Conservation (phyloP, 495 filamentous ascomycete species). For the Extremus antarcticus region DNA sequence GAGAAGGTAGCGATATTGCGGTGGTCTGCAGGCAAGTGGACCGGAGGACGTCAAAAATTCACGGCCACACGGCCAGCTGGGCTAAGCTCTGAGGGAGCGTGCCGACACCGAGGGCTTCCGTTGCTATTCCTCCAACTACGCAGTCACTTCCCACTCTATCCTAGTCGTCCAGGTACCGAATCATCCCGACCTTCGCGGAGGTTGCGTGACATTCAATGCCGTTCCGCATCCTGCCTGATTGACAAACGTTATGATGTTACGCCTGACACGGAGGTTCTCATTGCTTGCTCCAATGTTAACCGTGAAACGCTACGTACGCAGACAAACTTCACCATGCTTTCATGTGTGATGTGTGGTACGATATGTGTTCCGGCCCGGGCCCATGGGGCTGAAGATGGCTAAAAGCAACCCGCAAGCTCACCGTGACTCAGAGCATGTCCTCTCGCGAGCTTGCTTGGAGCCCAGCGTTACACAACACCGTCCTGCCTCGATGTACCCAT, state of each 20-base stretch:
- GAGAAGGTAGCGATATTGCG: not conserved
- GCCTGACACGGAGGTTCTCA: too few species aligned
- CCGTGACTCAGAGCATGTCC: not conserved
- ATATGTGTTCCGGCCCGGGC: too few species aligned
- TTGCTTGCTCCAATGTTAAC: too few species aligned
- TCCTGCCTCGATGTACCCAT: not conserved
- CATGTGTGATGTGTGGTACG: too few species aligned
- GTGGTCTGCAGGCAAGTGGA: not conserved
- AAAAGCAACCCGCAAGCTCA: not conserved
- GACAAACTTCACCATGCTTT: too few species aligned
- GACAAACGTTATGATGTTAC: too few species aligned
- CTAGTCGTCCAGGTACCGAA: not conserved
- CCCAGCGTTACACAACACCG: not conserved
- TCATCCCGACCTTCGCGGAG: not conserved
- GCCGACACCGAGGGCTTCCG: not conserved
- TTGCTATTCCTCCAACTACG: too few species aligned
- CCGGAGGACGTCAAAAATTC: not conserved
- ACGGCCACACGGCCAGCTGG: not conserved
- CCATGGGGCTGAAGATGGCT: not conserved
- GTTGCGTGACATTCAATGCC: too few species aligned
- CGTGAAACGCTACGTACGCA: too few species aligned
- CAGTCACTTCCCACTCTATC: too few species aligned
- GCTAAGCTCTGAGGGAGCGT: not conserved
- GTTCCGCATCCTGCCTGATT: too few species aligned
- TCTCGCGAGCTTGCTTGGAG: not conserved